A percentile compares a stretch with the other conserved stretches of the same genome.
phyloP scores from a whole-genome alignment of 257 asterid genomes.

The Forsythia suspensa region DNA sequence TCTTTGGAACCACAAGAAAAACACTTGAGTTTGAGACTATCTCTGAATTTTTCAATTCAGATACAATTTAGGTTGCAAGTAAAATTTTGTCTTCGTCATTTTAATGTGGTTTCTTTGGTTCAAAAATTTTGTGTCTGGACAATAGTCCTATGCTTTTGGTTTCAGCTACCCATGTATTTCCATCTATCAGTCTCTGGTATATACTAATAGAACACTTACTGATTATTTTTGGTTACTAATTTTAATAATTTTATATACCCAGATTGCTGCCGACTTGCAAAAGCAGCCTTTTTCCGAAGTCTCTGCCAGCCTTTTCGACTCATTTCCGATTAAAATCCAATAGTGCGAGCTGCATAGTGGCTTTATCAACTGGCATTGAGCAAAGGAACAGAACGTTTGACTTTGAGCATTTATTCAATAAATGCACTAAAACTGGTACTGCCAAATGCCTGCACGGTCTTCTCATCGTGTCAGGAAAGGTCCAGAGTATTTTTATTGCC shows the following conservation, averaged over 20 bases:
- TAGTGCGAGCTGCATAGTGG: constrained; percentile 14
- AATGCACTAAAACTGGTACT: constrained; percentile 23
- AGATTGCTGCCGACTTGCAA: constrained; percentile 29
- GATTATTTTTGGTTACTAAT: not conserved
- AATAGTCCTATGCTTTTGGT: not conserved
- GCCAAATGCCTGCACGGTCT: constrained; percentile 38
- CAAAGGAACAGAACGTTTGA: constrained; percentile 22
- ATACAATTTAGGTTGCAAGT: not conserved
- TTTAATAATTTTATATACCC: not conserved
- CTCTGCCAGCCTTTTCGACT: not conserved
- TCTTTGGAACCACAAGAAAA: not conserved
- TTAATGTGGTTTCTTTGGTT: not conserved
- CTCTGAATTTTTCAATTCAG: not conserved
- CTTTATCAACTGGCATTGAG: constrained; percentile 23
- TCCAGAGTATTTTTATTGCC: constrained; percentile 24
- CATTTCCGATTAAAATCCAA: constrained; percentile 13
- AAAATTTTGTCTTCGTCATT: not conserved
- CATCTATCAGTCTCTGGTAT: not conserved
- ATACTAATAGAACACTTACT: not conserved
- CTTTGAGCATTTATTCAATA: constrained; percentile 34
- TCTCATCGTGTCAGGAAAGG: constrained; percentile 40
- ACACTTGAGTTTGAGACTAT: not conserved
- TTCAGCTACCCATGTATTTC: not conserved
- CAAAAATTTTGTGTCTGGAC: not conserved
- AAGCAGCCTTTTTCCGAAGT: constrained; percentile 19